Percentiles rank a stretch among this genome's conserved stretches.
Evolutionary conservation across 139 green algal species (phyloP).

Genomic region (Penium margaritaceum): DNA sequence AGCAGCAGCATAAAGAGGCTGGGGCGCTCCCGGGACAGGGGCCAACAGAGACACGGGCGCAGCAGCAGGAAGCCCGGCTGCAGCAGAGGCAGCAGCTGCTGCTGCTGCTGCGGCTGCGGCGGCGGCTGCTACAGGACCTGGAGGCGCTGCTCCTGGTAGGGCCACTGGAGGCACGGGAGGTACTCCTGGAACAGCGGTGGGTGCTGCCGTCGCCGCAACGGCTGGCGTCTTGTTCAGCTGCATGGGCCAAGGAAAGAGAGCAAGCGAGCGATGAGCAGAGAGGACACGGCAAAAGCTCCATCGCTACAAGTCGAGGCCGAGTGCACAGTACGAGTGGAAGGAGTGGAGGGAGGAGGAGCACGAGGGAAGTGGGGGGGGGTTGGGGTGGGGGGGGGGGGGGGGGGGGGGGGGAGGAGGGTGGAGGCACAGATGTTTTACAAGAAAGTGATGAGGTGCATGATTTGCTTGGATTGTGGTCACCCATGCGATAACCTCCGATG

Average conservation of each 20-base stretch:
- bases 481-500: too few species aligned
- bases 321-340: too few species aligned
- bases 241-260: not conserved
- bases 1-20: too few species aligned
- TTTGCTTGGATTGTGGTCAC: too few species aligned
- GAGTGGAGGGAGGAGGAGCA: too few species aligned
- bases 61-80: not conserved
- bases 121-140: slow-evolving; percentile 8
- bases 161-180: not conserved
- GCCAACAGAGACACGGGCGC: not conserved
- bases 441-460: too few species aligned
- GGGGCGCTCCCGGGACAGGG: not conserved
- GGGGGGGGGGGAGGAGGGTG: too few species aligned
- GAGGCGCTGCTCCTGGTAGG: not conserved
- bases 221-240: slow-evolving; percentile 5
- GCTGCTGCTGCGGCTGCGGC: not conserved
- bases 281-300: not conserved
- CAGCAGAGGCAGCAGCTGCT: slow-evolving; percentile 1
- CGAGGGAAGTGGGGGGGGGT: too few species aligned
- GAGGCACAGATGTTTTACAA: too few species aligned
- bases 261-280: not conserved
- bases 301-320: too few species aligned
- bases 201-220: not conserved
- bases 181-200: not conserved
- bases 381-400: too few species aligned